Base-by-base conservation (phyloP, 306 rosid species). In the Betula pendula region DNA sequence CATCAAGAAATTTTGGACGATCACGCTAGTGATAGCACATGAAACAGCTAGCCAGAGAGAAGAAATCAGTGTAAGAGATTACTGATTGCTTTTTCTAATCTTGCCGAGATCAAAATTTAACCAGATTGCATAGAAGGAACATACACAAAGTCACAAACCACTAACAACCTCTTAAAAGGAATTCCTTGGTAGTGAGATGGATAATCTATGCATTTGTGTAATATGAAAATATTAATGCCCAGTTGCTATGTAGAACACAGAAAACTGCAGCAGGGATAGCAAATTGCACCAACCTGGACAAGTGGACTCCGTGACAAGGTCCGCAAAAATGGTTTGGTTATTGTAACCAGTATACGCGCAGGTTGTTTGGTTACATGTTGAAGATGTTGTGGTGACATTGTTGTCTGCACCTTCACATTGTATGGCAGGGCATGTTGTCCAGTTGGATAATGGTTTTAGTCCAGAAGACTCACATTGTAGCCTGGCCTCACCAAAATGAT, bases 301-400 rank as follows among this genome's bases (percentile, higher is more conserved):
- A 78, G 76, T 83, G 68, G 88, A 62, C 3, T 74, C 75, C 0
- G 80, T 60, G n/a, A 72, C 33, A 52, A 85, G 76, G 43, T 24
- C 1, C 0, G 89, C 55, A 44, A 82, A 79, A 84, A 95, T 86
- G 71, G 71, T 74, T 47, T 8, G 11, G 33, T 38, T 45, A 45
- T n/a, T 74, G 78, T 73, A 95, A 77, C 98, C 98, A 2, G 81
- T 75, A 51, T 92, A 95, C 51, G 80, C 90, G 68, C 98, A 95
- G 13, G 77, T 53, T 2, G 88, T 81, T 73, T 73, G 72, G 38
- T 27, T 68, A 80, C 98, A 93, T 1, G 86, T 40, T 49, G 50
- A 44, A 53, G 50, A 14, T 11, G 81, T 76, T 51, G 76, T 14
- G 78, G 73, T 86, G 74, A 93, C 92, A 11, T 25, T 81, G 40